Evolutionary conservation across 2,329 filamentous ascomycete genomes (phyloP), one percentile per base, ranked within the genome.

Genomic region (Diaporthe batatas): DNA sequence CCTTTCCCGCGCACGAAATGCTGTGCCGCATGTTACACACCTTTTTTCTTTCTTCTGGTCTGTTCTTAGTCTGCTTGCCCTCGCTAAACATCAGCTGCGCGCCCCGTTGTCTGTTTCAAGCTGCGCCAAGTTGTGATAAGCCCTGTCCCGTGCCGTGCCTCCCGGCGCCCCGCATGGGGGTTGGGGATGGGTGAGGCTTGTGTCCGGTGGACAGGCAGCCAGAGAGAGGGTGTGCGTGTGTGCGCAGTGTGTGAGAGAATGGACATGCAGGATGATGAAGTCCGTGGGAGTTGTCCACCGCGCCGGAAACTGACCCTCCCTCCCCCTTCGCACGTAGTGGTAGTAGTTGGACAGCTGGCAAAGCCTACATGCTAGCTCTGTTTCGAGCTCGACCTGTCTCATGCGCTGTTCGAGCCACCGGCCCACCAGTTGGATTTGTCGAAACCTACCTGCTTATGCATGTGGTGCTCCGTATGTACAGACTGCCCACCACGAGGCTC

Each of bases 341-440:
- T n/a, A n/a, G 44, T 3, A 47, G 44, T 47, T 7, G 34, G 25
- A 25, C 62, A 65, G 44, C 44, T 51, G 44, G 44, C 44, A 65
- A 7, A 39, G 34, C 10, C 39, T 42, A 39, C 36, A 12, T 39
- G 6, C 62, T 67, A 67, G 47, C 32, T 36, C 21, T 67, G 62
- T 67, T 67, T 67, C 32, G 47, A 49, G 32, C 10, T 67, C 62
- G 62, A 67, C 25, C 62, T 53, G 62, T 67, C 62, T 67, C 36
- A 67, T 67, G 62, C n/a, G 62, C 47, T 67, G 62, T 67, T 23
- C 32, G 47, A 47, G 32, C 44, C 47, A 36, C 44, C 18, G 21
- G 18, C 3, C 62, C 14, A 6, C 25, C 12, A 36, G 29, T 32
- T 53, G 62, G 62, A 51, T 21, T 18, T 16, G 62, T 21, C 21